phyloP scores from a whole-genome alignment of 106 monocot species.

The Dactylorhiza incarnata region DNA sequence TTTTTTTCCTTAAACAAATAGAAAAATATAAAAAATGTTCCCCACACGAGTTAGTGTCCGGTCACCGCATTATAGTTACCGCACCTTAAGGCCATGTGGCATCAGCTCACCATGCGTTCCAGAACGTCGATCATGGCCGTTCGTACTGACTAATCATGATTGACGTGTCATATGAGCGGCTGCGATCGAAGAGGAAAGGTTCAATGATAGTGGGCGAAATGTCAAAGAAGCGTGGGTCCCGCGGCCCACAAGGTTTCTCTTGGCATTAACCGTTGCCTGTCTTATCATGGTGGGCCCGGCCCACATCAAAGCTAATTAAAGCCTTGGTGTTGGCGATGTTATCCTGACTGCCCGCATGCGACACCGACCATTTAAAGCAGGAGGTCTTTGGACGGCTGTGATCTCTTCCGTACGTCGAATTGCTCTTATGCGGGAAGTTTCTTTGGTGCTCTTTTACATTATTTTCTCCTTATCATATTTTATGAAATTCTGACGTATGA shows the following conservation, averaged over 20 bases:
- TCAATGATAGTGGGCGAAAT: neutral
- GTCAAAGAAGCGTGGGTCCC: neutral
- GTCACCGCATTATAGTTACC: neutral
- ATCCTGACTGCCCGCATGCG: slow-evolving; percentile 5
- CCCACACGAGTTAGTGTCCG: neutral
- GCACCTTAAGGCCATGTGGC: neutral
- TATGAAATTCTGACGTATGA: no score
- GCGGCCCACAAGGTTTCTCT: neutral
- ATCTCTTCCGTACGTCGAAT: neutral
- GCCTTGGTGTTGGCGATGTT: neutral
- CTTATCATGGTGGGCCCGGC: neutral
- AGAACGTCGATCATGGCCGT: neutral
- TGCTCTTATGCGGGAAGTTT: neutral
- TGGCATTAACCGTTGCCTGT: neutral
- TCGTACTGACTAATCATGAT: neutral
- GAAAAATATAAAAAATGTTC: neutral
- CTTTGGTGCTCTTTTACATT: neutral
- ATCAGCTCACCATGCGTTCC: neutral
- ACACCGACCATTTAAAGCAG: neutral
- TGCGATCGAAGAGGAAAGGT: neutral
- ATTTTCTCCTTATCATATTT: neutral
- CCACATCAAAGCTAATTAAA: neutral
- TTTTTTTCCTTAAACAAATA: neutral
- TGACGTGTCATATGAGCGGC: neutral
- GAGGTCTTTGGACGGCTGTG: neutral